These are phyloP conservation scores for Penicillium sp. DNA, from an alignment of 2,329 filamentous ascomycete genomes.

Conservation along the genomic window DNA sequence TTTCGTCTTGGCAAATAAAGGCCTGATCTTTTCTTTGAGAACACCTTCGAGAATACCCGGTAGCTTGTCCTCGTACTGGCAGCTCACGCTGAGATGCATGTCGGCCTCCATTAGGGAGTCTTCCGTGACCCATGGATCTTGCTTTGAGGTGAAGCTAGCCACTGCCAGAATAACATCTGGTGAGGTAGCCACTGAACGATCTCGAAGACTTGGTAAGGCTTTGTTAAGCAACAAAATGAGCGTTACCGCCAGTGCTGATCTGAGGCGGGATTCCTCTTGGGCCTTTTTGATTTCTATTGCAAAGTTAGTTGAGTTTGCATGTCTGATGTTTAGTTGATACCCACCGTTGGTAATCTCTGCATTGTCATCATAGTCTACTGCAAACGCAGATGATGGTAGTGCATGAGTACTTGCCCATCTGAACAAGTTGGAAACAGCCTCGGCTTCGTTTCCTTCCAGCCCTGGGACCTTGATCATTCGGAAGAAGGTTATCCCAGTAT, in stretches of 20 bases:
- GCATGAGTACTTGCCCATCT: slow-evolving; percentile 30
- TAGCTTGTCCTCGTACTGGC: background rate
- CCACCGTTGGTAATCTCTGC: slow-evolving; percentile 16
- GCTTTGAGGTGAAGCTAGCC: slow-evolving; percentile 29
- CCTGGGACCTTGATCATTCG: slow-evolving; percentile 13
- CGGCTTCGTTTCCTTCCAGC: slow-evolving; percentile 21
- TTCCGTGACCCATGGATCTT: slow-evolving; percentile 36
- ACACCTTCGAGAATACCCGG: slow-evolving; percentile 22
- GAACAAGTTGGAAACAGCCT: slow-evolving; percentile 27
- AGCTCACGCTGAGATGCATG: slow-evolving; percentile 3
- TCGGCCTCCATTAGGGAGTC: slow-evolving; percentile 12
- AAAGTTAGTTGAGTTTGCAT: background rate
- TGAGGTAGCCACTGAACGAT: slow-evolving; percentile 18
- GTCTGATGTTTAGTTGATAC: background rate
- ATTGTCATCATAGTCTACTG: slow-evolving; percentile 24
- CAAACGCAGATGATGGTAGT: slow-evolving; percentile 33
- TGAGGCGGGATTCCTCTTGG: slow-evolving; percentile 24
- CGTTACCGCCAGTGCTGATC: slow-evolving; percentile 28
- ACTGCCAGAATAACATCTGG: slow-evolving; percentile 29
- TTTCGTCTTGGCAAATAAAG: slow-evolving; percentile 40
- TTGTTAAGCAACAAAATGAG: slow-evolving; percentile 19
- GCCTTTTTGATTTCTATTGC: slow-evolving; percentile 15
- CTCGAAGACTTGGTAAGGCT: slow-evolving; percentile 8
- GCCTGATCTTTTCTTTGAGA: slow-evolving; percentile 34
- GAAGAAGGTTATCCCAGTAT: slow-evolving; percentile 10